Evolutionary conservation across 1,284 basidiomycete genomes (phyloP).

Genomic region (Ceratobasidium sp.): DNA sequence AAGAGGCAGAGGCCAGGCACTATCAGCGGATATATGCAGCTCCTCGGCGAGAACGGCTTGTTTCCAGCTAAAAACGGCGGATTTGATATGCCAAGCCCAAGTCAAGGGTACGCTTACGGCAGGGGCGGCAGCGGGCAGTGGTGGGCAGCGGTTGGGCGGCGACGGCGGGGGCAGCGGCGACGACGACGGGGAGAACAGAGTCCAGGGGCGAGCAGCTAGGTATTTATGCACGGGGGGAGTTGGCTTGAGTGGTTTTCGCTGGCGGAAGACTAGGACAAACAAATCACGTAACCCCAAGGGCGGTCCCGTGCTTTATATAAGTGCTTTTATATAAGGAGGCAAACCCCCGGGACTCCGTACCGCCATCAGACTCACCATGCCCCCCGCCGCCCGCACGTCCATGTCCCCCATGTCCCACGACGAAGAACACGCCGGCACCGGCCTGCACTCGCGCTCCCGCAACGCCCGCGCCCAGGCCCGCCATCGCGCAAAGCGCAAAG

Average conservation of each 20-base stretch:
- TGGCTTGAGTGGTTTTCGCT: neutral
- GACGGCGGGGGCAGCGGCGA: neutral
- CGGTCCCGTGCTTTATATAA: no score
- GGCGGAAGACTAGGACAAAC: neutral
- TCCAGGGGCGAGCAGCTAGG: conserved; percentile 3
- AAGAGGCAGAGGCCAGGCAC: neutral
- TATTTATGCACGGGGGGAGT: neutral
- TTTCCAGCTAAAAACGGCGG: neutral
- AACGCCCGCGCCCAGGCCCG: conserved; percentile 90
- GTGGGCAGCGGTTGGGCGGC: no score
- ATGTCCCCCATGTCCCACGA: conserved; percentile 29
- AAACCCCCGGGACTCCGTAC: no score
- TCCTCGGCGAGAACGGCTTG: conserved; percentile 10
- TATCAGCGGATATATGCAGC: conserved; percentile 14
- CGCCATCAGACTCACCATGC: conserved; percentile 24
- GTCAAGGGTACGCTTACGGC: conserved; percentile 7
- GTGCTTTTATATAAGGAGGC: no score
- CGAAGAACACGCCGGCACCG: conserved; percentile 24
- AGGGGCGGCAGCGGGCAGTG: neutral
- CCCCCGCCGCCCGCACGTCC: conserved; percentile 38
- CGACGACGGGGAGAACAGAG: conserved; percentile 25
- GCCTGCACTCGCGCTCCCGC: conserved; percentile 66
- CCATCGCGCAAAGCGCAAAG: conserved; percentile 92
- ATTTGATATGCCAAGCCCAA: conserved; percentile 19
- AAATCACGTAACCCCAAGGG: no score